These are phyloP conservation scores for Mortierella alpina DNA, from an alignment of 192 early-diverging fungal species.

Conservation along the genomic window DNA sequence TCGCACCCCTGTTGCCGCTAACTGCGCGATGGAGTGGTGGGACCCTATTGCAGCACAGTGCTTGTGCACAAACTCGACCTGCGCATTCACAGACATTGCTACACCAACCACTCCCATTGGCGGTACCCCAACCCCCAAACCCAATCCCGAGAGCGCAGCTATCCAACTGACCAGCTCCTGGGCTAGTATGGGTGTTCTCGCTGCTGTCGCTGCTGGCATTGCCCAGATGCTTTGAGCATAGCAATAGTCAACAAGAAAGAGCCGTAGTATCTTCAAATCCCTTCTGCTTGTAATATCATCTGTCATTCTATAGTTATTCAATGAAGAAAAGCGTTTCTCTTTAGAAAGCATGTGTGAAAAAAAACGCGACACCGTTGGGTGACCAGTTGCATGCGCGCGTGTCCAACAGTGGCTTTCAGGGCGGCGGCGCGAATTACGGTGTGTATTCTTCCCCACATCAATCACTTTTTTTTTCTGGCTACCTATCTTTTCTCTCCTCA, in stretches of 20 bases:
- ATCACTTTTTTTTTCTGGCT: background rate
- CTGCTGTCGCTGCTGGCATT: constrained; percentile 22
- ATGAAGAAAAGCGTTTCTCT: background rate
- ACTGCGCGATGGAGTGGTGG: constrained; percentile 77
- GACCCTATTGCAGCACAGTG: constrained; percentile 74
- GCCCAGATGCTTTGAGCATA: constrained; percentile 28
- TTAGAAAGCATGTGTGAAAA: background rate
- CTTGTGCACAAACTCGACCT: constrained; percentile 64
- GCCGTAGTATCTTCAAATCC: background rate
- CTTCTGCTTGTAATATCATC: constrained; percentile 6
- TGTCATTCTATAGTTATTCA: background rate
- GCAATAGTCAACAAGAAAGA: background rate
- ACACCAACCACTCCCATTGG: constrained; percentile 8
- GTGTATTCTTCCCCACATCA: background rate
- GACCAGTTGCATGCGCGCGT: too few species aligned
- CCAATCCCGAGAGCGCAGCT: background rate
- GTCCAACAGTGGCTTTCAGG: too few species aligned
- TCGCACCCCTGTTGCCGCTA: constrained; percentile 64
- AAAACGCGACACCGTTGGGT: background rate
- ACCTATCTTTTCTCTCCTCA: background rate
- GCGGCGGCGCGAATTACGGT: too few species aligned
- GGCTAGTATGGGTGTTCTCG: constrained; percentile 3
- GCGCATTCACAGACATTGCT: constrained; percentile 67
- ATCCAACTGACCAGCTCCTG: background rate
- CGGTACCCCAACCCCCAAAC: background rate